These are phyloP conservation scores for Mortierella sp. DNA, from an alignment of 371 early-diverging fungal species.

Conservation along the genomic window DNA sequence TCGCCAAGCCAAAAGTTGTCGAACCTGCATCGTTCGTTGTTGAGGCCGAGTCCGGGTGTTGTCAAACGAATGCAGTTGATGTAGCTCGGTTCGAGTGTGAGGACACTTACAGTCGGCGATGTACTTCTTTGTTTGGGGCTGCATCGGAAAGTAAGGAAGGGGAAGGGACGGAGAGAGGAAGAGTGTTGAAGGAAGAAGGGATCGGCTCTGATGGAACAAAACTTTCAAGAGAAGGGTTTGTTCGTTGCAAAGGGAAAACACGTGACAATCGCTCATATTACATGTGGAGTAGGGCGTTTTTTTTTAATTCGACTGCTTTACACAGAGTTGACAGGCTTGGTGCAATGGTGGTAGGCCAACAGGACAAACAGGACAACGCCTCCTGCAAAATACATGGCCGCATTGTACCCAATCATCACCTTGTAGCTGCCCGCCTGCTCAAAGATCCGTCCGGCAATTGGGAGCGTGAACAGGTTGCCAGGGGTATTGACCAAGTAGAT, in stretches of 20 bases:
- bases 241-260: not conserved
- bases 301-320: not conserved
- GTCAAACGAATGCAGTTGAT: not conserved
- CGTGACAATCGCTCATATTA: not conserved
- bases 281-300: too few relatives aligned
- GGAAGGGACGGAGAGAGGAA: not conserved
- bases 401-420: conserved; percentile 51
- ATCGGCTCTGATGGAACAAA: conserved; percentile 36
- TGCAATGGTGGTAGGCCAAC: conserved; percentile 45
- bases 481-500: conserved; percentile 69
- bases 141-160: conserved; percentile 37
- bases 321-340: conserved; percentile 19
- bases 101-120: conserved; percentile 69
- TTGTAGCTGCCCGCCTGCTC: conserved; percentile 58
- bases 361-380: conserved; percentile 18
- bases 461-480: conserved; percentile 71
- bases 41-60: not conserved
- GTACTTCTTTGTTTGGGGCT: conserved; percentile 76
- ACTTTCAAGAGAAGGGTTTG: not conserved
- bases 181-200: conserved; percentile 27
- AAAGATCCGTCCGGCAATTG: conserved; percentile 69
- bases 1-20: not conserved
- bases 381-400: conserved; percentile 33
- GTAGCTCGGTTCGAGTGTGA: too few relatives aligned
- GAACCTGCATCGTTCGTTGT: too few relatives aligned